Percentiles rank a stretch among this genome's conserved stretches.
Evolutionary conservation across 2,329 filamentous ascomycete species (phyloP).

Genomic region (Colletotrichum abscissum): DNA sequence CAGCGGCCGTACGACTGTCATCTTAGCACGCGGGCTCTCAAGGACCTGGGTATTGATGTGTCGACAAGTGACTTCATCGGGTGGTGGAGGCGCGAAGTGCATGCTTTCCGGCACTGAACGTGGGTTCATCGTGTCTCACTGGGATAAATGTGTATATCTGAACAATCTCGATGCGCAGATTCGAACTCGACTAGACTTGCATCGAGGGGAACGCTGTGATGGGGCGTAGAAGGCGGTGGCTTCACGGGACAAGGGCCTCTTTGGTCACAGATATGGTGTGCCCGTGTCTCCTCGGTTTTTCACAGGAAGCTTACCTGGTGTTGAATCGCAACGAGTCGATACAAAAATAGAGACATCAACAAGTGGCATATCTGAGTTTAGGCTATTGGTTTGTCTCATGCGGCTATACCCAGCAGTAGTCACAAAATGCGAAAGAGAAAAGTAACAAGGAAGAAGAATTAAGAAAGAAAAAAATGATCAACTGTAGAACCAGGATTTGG

Average conservation of each 20-base stretch:
- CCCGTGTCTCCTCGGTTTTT: neutral
- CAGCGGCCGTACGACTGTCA: constrained; percentile 91
- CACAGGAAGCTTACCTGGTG: no score
- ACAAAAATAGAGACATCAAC: neutral
- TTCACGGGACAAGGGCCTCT: neutral
- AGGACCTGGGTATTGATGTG: constrained; percentile 80
- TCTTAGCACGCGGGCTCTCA: constrained; percentile 79
- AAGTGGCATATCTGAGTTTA: no score
- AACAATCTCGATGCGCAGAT: neutral
- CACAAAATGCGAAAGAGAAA: neutral
- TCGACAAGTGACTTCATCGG: constrained; percentile 78
- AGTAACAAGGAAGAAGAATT: neutral
- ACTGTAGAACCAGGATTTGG: neutral
- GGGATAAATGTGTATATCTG: neutral
- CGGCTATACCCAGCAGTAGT: neutral
- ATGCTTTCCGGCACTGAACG: constrained; percentile 66
- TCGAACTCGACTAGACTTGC: neutral
- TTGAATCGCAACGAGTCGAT: neutral
- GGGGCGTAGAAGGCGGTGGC: no score
- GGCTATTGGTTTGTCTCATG: neutral
- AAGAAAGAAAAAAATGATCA: neutral
- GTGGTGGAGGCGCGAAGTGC: constrained; percentile 81
- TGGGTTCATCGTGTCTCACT: neutral
- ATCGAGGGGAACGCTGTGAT: neutral
- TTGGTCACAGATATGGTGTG: neutral